Conservation (phyloP, 208 protist species). For the Trypanosoma congolense region DNA sequence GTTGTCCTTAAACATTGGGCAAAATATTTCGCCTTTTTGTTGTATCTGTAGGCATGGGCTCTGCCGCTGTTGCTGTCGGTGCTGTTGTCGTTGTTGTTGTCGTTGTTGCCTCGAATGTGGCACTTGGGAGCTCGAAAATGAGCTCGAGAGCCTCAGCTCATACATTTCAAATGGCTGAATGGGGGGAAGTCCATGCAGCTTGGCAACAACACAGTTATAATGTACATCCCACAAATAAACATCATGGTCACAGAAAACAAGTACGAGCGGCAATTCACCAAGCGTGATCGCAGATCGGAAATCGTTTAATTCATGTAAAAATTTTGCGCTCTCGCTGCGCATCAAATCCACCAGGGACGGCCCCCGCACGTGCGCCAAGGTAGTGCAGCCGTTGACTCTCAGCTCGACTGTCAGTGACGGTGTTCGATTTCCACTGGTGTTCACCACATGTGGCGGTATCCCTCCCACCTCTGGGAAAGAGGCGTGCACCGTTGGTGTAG, state of each 20-base stretch:
- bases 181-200: conserved; percentile 12
- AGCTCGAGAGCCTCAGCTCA: not conserved
- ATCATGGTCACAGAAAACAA: conserved; percentile 14
- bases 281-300: conserved; percentile 10
- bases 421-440: not conserved
- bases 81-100: not conserved
- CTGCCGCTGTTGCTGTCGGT: not conserved
- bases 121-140: not conserved
- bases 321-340: conserved; percentile 1
- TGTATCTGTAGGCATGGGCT: not conserved
- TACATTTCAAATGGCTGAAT: not conserved
- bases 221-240: conserved; percentile 24
- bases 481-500: not conserved
- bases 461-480: not conserved
- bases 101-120: not conserved
- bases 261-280: conserved; percentile 10
- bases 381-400: not conserved
- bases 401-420: not conserved
- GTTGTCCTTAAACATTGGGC: conserved; percentile 11
- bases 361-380: conserved; percentile 14
- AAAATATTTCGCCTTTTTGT: conserved; percentile 1
- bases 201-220: conserved; percentile 15
- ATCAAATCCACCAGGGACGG: conserved; percentile 2
- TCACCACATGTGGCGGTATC: not conserved
- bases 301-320: conserved; percentile 5